These are phyloP conservation scores for Solanum medicagineum DNA, from an alignment of 257 asterid genomes.

Conservation along the genomic window DNA sequence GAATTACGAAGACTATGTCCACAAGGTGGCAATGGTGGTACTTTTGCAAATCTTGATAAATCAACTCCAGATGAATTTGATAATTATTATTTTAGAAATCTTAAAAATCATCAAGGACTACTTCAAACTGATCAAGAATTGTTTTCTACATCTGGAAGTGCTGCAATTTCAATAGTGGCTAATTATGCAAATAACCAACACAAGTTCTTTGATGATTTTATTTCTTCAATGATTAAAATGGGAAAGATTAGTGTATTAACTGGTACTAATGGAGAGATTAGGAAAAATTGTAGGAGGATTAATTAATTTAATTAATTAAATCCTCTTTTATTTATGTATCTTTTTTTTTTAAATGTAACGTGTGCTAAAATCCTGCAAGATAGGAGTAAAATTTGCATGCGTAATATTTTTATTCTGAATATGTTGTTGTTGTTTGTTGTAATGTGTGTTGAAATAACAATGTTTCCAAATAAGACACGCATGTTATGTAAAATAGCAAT, in stretches of 20 bases:
- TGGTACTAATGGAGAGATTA: conserved; percentile 49
- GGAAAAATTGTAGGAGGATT: conserved; percentile 53
- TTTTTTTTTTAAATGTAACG: background rate
- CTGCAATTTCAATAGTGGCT: conserved; percentile 29
- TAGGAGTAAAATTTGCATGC: background rate
- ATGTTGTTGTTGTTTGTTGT: background rate
- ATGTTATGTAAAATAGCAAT: background rate
- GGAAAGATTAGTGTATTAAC: conserved; percentile 46
- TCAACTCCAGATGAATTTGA: conserved; percentile 52
- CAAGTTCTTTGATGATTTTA: conserved; percentile 45
- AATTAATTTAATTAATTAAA: conserved; percentile 8
- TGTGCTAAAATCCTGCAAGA: background rate
- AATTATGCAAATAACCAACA: conserved; percentile 27
- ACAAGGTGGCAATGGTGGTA: conserved; percentile 30
- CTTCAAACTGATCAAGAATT: conserved; percentile 54
- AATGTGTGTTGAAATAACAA: background rate
- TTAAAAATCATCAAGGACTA: conserved; percentile 46
- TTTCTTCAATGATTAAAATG: conserved; percentile 56
- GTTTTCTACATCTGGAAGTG: conserved; percentile 29
- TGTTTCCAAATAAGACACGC: background rate
- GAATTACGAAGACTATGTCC: conserved; percentile 47
- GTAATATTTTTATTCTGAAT: background rate
- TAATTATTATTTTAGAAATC: conserved; percentile 46
- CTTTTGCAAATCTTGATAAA: conserved; percentile 42
- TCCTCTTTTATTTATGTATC: background rate